Base-by-base conservation (phyloP, 495 filamentous ascomycete genomes). In the Choiromyces venosus region DNA sequence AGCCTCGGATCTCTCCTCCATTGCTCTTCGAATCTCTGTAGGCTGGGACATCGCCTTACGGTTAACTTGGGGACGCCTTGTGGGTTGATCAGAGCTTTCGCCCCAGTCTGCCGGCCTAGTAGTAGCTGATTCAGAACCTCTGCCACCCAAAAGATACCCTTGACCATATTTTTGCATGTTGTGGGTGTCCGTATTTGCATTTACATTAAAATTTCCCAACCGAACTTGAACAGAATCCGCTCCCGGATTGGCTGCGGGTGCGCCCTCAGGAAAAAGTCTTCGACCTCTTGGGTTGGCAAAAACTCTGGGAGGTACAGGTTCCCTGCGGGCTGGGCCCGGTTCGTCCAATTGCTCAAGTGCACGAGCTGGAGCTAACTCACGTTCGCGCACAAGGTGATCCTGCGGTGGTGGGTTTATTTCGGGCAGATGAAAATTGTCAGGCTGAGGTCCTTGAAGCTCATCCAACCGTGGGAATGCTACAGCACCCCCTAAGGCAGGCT, bases 401-500 rank as follows among this genome's bases (percentile, higher is more conserved):
- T 76, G 78, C 29, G 73, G 76, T 16, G 65, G 69, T 37, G 66
- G 36, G 36, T 67, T 40, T 4, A 37, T 84, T 4, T 83, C 84
- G 37, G 84, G 84, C 40, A 85, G 73, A 29, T 61, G 52, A 29
- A 33, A 6, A 33, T 61, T 33, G 12, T 61, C 52, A 16, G 25
- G 10, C 52, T 33, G 52, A 33, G 52, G 52, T 42, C 81, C 80
- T 72, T 87, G 82, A 37, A 85, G 77, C 78, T 88, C 83, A 78
- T 87, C 83, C 83, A 89, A 81, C 38, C 65, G 78, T 8, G 74
- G 78, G n/a, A 78, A 25, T 38, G 74, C 72, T 29, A 83, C 85
- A 61, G 52, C 52, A 52, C 65, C 81, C 2, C 78, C 83, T 78
- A 91, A 85, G 73, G 91, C 91, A 14, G 93, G 94, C 80, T 97